phyloP scores from a whole-genome alignment of 2,329 filamentous ascomycete genomes.

The Xylariaceae sp. region DNA sequence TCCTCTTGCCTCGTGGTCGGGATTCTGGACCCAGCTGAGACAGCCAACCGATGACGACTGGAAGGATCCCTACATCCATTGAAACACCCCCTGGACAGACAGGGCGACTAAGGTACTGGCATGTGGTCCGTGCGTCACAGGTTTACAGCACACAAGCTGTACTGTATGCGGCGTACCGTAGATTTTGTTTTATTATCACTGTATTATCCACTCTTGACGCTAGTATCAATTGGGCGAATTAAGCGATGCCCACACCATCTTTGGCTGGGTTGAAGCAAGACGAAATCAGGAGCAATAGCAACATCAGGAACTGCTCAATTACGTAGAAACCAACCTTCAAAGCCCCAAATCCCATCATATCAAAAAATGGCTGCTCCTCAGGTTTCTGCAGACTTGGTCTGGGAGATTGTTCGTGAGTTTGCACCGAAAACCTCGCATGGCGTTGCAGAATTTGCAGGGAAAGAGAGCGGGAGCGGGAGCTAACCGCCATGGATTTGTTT shows the following conservation, averaged over 20 bases:
- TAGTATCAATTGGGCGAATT: constrained; percentile 27
- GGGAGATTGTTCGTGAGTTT: constrained; percentile 88
- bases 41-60: neutral
- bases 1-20: no score
- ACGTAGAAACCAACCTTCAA: constrained; percentile 13
- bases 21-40: constrained; percentile 6
- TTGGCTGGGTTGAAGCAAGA: constrained; percentile 14
- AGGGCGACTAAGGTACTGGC: no score
- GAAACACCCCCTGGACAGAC: neutral
- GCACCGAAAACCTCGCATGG: constrained; percentile 4
- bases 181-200: no score
- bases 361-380: constrained; percentile 58
- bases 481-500: constrained; percentile 18
- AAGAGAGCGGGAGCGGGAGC: constrained; percentile 10
- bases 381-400: constrained; percentile 86
- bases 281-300: constrained; percentile 24
- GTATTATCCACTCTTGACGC: constrained; percentile 10
- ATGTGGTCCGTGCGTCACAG: constrained; percentile 6
- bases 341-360: constrained; percentile 18
- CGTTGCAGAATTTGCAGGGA: neutral
- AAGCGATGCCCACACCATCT: constrained; percentile 30
- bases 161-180: no score
- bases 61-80: neutral
- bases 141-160: no score
- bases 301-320: constrained; percentile 12